Conservation (phyloP, 1,284 basidiomycete genomes). For the Irpex rosettiformis region DNA sequence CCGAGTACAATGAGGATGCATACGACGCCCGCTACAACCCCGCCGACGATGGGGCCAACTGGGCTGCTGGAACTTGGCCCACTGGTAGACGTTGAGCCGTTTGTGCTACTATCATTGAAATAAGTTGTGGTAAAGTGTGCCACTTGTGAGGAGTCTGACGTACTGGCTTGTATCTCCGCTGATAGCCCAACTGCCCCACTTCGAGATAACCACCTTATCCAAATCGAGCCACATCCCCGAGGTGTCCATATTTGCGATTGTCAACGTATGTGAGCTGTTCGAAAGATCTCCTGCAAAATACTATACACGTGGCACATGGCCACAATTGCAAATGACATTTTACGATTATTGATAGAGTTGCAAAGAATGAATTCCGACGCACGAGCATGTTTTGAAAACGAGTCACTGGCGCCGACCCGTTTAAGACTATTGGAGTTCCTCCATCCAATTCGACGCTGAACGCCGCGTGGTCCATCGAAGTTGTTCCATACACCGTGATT, state of each 20-base stretch:
- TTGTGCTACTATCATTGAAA: not conserved
- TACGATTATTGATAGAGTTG: not conserved
- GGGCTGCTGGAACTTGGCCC: not conserved
- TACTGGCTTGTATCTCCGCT: not conserved
- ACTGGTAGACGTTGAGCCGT: not conserved
- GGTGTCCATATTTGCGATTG: not conserved
- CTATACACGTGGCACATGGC: not conserved
- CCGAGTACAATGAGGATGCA: not conserved
- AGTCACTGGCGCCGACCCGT: not conserved
- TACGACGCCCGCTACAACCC: not conserved
- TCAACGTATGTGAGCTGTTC: not conserved
- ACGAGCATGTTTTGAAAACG: slow-evolving; percentile 5
- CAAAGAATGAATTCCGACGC: not conserved
- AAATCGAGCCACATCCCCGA: slow-evolving; percentile 7
- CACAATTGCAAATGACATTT: not conserved
- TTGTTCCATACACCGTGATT: slow-evolving; percentile 12
- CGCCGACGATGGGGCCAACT: slow-evolving; percentile 2
- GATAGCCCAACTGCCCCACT: slow-evolving; percentile 2
- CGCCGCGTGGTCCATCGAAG: slow-evolving; percentile 9
- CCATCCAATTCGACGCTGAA: slow-evolving; percentile 12
- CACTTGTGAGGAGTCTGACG: not conserved
- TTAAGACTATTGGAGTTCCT: not conserved
- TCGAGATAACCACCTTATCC: slow-evolving; percentile 9
- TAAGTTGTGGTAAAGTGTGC: not conserved
- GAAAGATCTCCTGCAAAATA: not conserved